phyloP scores from a whole-genome alignment of 768 basidiomycete genomes.

The Boletus sp. region DNA sequence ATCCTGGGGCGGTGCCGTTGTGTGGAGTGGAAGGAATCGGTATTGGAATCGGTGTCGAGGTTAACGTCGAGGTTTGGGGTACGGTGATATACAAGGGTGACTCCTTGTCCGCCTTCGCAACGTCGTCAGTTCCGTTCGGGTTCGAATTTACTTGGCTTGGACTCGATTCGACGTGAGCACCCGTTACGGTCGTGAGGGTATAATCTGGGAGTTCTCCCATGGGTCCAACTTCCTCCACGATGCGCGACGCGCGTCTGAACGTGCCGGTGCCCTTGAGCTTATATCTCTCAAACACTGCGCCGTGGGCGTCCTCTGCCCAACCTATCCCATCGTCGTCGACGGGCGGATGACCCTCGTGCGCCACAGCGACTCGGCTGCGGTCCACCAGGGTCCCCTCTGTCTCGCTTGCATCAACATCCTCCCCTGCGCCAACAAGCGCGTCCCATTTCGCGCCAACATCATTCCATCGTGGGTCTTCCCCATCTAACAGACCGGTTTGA shows the following conservation, averaged over 20 bases:
- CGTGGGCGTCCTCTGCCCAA: constrained; percentile 52
- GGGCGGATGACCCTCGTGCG: not conserved
- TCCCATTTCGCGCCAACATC: constrained; percentile 59
- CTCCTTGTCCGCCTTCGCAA: constrained; percentile 3
- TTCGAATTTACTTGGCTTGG: not conserved
- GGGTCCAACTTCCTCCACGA: constrained; percentile 42
- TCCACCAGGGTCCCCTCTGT: constrained; percentile 7
- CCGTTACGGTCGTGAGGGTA: constrained; percentile 6
- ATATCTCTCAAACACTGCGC: constrained; percentile 29
- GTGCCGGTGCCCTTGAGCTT: constrained; percentile 10
- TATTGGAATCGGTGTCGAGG: constrained; percentile 9
- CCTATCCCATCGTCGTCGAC: constrained; percentile 40
- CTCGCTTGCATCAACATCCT: constrained; percentile 24
- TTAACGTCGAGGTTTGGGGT: constrained; percentile 1
- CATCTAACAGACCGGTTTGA: constrained; percentile 7
- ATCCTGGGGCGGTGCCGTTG: constrained; percentile 26
- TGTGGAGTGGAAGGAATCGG: constrained; percentile 1
- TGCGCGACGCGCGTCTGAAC: constrained; percentile 23
- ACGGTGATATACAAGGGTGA: not conserved
- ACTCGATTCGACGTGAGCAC: not conserved
- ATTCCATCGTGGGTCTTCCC: constrained; percentile 43
- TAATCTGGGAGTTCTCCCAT: constrained; percentile 41
- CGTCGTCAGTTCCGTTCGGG: not conserved
- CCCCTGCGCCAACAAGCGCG: constrained; percentile 35
- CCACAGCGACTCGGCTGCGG: not conserved